Evolutionary conservation across 179 eudicot species (phyloP).

Genomic region (Carnegiea gigantea): DNA sequence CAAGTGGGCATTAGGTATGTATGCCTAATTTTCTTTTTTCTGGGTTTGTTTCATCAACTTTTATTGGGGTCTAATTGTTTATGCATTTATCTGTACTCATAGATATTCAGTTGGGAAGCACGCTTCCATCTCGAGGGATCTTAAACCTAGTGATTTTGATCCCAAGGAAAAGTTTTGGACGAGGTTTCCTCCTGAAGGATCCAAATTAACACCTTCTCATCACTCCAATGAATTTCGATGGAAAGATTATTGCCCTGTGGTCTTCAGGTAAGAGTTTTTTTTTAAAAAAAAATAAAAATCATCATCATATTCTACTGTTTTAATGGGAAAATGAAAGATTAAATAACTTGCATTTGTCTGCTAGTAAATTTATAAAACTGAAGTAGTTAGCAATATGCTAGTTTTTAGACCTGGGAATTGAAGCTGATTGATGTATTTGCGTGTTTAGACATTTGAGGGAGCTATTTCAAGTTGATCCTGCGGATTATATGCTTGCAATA

Average conservation of each 20-base stretch:
- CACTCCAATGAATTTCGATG: slow-evolving; percentile 77
- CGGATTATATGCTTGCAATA: slow-evolving; percentile 91
- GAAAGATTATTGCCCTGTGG: slow-evolving; percentile 96
- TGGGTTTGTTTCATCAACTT: background rate
- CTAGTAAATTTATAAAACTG: background rate
- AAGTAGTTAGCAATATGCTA: background rate
- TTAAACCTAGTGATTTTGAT: slow-evolving; percentile 76
- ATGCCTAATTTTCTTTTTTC: background rate
- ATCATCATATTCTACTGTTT: no score
- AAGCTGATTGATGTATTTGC: slow-evolving; percentile 12
- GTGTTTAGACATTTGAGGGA: slow-evolving; percentile 71
- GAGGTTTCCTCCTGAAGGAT: slow-evolving; percentile 83
- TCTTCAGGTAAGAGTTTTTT: slow-evolving; percentile 59
- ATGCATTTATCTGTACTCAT: slow-evolving; percentile 12
- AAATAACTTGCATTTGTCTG: background rate
- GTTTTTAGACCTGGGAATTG: background rate
- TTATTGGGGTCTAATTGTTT: background rate
- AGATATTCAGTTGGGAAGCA: slow-evolving; percentile 89
- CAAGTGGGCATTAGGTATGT: slow-evolving; percentile 86
- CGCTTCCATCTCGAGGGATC: slow-evolving; percentile 62
- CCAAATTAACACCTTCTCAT: slow-evolving; percentile 83
- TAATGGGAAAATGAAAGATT: no score
- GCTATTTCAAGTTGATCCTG: slow-evolving; percentile 89
- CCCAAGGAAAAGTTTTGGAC: slow-evolving; percentile 75
- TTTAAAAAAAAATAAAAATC: no score